Evolutionary conservation across 192 early-diverging fungal species (phyloP), one percentile per base, ranked within the genome.

Genomic region (Thamnidium elegans): DNA sequence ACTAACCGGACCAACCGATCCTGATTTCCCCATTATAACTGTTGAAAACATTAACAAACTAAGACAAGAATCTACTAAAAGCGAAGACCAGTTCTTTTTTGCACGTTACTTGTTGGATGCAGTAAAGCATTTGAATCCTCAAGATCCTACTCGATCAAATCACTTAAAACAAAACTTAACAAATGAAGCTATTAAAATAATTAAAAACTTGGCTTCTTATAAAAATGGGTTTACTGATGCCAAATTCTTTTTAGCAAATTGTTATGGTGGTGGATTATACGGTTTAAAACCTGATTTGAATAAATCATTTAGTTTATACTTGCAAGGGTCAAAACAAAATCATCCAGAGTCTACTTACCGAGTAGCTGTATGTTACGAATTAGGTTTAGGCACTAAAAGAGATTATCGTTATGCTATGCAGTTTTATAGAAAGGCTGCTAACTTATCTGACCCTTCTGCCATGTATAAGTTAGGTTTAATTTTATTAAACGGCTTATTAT

Each of bases 381-480:
- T 90, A 21, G 96, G 95, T 23, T 87, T 90, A n/a, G 97, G 97
- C 44, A 94, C 93, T 14, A 92, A 93, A 55, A 77, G 87, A 7
- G 94, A 98, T 68, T 78, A 84, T 17, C 72, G 79, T 26, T 85
- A 91, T 8, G 88, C 95, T 0, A 79, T 93, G 36, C 92, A 95
- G 72, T 97, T 92, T 66, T 98, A 94, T 74, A 81, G 92, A 61
- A 96, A 98, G 78, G 90, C 94, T 0, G 96, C 95, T 0, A 86
- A 88, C 10, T 72, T 95, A 53, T 89, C 92, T 50, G 94, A 97
- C 55, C 90, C 94, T 11, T 88, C 94, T 0, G 94, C 92, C 23
- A 98, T 99, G 97, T 96, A 93, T 85, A 98, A 97, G 77, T 80
- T 97, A 17, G 97, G 94, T 19, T 88, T 95, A 83, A 90, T 97